Conservation (phyloP, 2,329 filamentous ascomycete genomes). For the Fusarium sp. region DNA sequence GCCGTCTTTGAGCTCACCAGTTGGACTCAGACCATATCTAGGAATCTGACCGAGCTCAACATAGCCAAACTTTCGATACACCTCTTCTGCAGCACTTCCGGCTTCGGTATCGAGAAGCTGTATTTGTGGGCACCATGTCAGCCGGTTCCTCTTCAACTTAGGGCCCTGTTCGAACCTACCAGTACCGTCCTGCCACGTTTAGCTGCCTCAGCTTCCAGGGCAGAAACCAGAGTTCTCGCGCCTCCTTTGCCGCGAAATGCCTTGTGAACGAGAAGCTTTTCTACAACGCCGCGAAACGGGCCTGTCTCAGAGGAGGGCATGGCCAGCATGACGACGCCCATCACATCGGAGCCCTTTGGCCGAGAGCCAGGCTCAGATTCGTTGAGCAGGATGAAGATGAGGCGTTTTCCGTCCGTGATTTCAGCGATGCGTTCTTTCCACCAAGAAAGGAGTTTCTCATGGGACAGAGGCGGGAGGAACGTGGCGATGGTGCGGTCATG, state of each 20-base stretch:
- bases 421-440: conserved; percentile 70
- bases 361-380: conserved; percentile 52
- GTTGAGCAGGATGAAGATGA: conserved; percentile 69
- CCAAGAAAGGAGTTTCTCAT: conserved; percentile 70
- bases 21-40: conserved; percentile 66
- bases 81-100: conserved; percentile 66
- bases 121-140: background rate
- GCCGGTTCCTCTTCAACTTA: background rate
- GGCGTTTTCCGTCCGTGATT: conserved; percentile 60
- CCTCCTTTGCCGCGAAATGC: conserved; percentile 66
- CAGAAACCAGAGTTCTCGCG: conserved; percentile 65
- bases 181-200: conserved; percentile 66
- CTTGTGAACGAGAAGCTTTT: conserved; percentile 72
- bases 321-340: conserved; percentile 70
- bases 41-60: conserved; percentile 69
- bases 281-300: conserved; percentile 67
- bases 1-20: conserved; percentile 65
- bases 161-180: conserved; percentile 58
- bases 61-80: conserved; percentile 73
- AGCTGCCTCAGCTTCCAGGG: conserved; percentile 70
- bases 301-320: conserved; percentile 70
- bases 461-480: conserved; percentile 72
- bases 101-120: conserved; percentile 69
- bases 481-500: conserved; percentile 70
- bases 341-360: conserved; percentile 62